These are phyloP conservation scores for Neolentinus lepideus DNA, from an alignment of 1,284 basidiomycete species.

Conservation along the genomic window DNA sequence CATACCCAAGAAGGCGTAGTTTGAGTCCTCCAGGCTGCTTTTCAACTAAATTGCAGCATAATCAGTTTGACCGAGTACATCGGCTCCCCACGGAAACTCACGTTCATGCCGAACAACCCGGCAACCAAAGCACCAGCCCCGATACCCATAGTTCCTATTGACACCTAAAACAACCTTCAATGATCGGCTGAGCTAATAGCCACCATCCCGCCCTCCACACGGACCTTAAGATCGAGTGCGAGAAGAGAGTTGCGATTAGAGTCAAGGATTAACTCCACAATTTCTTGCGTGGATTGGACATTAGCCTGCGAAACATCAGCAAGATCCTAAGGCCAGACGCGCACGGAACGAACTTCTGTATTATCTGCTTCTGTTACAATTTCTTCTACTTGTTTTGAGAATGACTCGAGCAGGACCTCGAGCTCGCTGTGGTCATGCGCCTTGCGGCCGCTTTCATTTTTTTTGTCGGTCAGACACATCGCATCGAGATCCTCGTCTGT, in stretches of 20 bases:
- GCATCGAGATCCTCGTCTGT: conserved; percentile 88
- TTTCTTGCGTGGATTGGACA: conserved; percentile 94
- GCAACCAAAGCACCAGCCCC: conserved; percentile 90
- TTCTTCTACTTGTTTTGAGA: conserved; percentile 94
- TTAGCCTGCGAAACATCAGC: conserved; percentile 51
- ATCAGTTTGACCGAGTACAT: not conserved
- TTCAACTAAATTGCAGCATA: conserved; percentile 39
- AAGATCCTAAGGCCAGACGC: conserved; percentile 2
- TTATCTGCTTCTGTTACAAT: conserved; percentile 90
- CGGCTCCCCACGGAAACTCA: conserved; percentile 32
- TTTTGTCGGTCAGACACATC: conserved; percentile 87
- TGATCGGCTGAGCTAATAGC: conserved; percentile 1
- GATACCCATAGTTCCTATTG: conserved; percentile 92
- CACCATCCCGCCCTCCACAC: conserved; percentile 7
- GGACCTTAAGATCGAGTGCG: conserved; percentile 84
- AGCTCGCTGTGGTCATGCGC: conserved; percentile 87
- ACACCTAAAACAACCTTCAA: conserved; percentile 43
- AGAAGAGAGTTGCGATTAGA: conserved; percentile 92
- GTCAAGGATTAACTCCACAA: conserved; percentile 95
- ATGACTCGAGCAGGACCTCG: conserved; percentile 89
- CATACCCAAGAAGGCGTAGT: conserved; percentile 62
- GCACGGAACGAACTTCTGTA: conserved; percentile 54
- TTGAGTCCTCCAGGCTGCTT: conserved; percentile 62
- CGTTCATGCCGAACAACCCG: conserved; percentile 95
- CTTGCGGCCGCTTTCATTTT: conserved; percentile 41